Evolutionary conservation across 106 monocot species (phyloP).

Genomic region (Dendrobium huoshanense): DNA sequence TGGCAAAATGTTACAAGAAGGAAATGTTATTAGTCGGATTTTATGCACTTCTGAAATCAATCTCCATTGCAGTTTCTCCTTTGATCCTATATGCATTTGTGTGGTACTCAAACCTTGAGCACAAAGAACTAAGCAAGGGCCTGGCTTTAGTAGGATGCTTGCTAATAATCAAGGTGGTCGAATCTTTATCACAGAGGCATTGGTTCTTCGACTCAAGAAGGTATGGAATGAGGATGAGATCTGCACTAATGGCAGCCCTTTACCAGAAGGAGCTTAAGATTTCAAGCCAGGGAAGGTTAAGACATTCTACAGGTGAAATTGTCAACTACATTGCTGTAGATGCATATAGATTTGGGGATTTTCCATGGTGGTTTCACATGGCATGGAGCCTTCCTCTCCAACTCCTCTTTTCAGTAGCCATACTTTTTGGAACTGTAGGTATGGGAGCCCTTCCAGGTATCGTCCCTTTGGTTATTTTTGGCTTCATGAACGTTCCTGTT

Average conservation of each 20-base stretch:
- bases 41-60: constrained; percentile 44
- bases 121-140: constrained; percentile 17
- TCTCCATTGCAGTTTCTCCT: constrained; percentile 28
- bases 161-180: constrained; percentile 33
- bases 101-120: constrained; percentile 22
- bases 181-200: constrained; percentile 71
- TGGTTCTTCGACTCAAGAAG: constrained; percentile 64
- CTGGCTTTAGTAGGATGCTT: constrained; percentile 29
- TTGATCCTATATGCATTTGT: constrained; percentile 49
- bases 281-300: constrained; percentile 27
- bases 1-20: constrained; percentile 45
- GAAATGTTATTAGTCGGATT: constrained; percentile 45
- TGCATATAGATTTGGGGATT: constrained; percentile 76
- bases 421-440: constrained; percentile 43
- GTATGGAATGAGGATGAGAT: constrained; percentile 66
- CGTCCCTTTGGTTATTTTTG: constrained; percentile 38
- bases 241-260: constrained; percentile 51
- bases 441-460: constrained; percentile 45
- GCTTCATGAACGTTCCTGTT: constrained; percentile 56
- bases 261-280: constrained; percentile 58
- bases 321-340: constrained; percentile 73
- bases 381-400: constrained; percentile 59
- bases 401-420: constrained; percentile 30
- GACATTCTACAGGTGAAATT: constrained; percentile 66
- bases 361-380: constrained; percentile 66